These are phyloP conservation scores for Helotiales sp. DNA, from an alignment of 2,329 filamentous ascomycete species.

Conservation along the genomic window DNA sequence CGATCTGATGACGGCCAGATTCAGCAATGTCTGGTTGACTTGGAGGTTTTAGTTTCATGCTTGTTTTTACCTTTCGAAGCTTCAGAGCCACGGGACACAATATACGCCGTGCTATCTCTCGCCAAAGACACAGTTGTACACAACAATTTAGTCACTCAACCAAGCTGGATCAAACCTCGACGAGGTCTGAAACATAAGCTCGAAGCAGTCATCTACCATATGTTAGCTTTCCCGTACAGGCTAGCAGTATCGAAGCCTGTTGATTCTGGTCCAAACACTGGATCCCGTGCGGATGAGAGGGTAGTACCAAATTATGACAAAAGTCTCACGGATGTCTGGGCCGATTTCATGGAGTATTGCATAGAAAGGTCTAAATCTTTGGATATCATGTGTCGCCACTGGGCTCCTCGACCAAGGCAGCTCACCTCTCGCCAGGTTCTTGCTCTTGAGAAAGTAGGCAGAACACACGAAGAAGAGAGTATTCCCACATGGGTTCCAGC, in stretches of 20 bases:
- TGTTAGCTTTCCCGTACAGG: too few species aligned
- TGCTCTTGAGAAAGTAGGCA: neutral
- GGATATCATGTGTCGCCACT: slow-evolving; percentile 25
- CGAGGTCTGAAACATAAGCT: too few species aligned
- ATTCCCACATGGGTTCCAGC: slow-evolving; percentile 21
- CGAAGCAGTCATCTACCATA: too few species aligned
- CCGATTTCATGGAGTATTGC: slow-evolving; percentile 28
- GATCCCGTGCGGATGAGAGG: slow-evolving; percentile 7
- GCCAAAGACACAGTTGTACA: slow-evolving; percentile 17
- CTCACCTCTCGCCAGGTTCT: neutral
- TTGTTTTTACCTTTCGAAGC: slow-evolving; percentile 22
- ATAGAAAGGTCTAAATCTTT: slow-evolving; percentile 24
- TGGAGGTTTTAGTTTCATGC: slow-evolving; percentile 22
- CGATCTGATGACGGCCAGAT: slow-evolving; percentile 12
- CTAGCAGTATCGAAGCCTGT: too few species aligned
- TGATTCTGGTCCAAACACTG: too few species aligned
- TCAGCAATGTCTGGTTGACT: slow-evolving; percentile 8
- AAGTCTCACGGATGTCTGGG: slow-evolving; percentile 19
- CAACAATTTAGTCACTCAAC: neutral
- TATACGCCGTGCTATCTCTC: slow-evolving; percentile 22
- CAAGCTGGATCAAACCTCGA: neutral
- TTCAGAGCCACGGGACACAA: slow-evolving; percentile 19
- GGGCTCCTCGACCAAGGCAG: slow-evolving; percentile 19
- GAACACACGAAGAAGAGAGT: neutral
- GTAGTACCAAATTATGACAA: slow-evolving; percentile 24